Conservation (phyloP, 257 asterid genomes). For the Gardenia jasminoides region DNA sequence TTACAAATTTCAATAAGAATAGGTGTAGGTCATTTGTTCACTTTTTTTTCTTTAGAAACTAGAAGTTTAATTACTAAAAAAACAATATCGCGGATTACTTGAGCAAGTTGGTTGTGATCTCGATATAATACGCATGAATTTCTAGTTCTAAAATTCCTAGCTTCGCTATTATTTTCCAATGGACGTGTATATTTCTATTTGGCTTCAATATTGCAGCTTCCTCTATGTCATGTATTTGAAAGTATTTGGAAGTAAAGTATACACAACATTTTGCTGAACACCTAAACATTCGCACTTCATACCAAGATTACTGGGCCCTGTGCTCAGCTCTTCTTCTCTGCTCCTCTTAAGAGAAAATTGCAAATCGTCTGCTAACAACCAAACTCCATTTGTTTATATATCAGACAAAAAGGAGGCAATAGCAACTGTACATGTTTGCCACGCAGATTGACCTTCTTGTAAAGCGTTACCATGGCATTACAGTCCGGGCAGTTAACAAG, state of each 20-base stretch:
- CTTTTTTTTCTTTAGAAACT: not conserved
- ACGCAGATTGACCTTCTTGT: not conserved
- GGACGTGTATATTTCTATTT: not conserved
- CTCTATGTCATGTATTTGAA: not conserved
- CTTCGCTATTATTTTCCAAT: not conserved
- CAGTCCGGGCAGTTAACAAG: too few relatives aligned
- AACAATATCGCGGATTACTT: not conserved
- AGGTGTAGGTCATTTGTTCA: constrained; percentile 8
- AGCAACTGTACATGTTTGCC: not conserved
- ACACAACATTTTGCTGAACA: not conserved
- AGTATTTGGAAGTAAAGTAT: not conserved
- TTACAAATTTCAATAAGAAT: constrained; percentile 21
- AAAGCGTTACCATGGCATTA: not conserved
- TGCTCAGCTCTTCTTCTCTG: not conserved
- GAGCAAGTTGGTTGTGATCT: not conserved
- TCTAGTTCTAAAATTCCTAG: not conserved
- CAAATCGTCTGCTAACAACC: not conserved
- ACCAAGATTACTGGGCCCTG: not conserved
- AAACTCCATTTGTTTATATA: not conserved
- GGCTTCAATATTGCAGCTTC: not conserved
- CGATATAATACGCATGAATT: not conserved
- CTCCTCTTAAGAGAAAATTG: not conserved
- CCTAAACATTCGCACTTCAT: not conserved
- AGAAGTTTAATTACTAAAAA: not conserved
- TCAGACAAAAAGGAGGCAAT: not conserved